Evolutionary conservation across 768 basidiomycete species (phyloP).

Genomic region (Leccinum imitatum): DNA sequence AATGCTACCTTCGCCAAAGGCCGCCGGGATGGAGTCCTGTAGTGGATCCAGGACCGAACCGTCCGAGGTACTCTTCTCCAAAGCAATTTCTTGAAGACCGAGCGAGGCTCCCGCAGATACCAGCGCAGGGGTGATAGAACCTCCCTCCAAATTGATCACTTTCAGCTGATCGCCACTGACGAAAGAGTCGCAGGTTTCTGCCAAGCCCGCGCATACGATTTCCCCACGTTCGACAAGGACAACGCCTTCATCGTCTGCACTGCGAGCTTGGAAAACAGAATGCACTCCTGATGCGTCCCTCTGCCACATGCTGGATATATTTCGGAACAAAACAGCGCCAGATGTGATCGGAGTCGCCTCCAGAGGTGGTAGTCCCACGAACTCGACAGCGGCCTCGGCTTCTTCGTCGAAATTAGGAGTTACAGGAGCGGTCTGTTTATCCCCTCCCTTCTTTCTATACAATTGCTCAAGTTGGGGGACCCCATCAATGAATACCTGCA

Average conservation of each 20-base stretch:
- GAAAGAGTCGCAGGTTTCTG: slow-evolving; percentile 12
- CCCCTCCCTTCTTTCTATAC: slow-evolving; percentile 41
- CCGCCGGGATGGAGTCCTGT: slow-evolving; percentile 29
- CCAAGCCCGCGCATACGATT: slow-evolving; percentile 46
- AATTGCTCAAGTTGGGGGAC: slow-evolving; percentile 57
- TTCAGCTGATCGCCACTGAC: slow-evolving; percentile 9
- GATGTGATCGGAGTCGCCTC: slow-evolving; percentile 35
- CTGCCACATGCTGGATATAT: slow-evolving; percentile 43
- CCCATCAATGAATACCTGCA: slow-evolving; percentile 83
- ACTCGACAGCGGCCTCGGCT: slow-evolving; percentile 52
- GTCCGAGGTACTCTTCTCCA: slow-evolving; percentile 67
- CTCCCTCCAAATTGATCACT: slow-evolving; percentile 57
- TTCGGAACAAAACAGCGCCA: slow-evolving; percentile 48
- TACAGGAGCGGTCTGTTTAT: slow-evolving; percentile 50
- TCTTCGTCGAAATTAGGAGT: slow-evolving; percentile 64
- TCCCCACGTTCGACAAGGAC: slow-evolving; percentile 56
- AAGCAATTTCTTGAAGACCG: slow-evolving; percentile 66
- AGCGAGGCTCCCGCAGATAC: slow-evolving; percentile 62
- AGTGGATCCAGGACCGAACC: slow-evolving; percentile 56
- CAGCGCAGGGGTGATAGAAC: slow-evolving; percentile 59
- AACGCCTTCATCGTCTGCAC: slow-evolving; percentile 18
- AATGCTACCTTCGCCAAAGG: slow-evolving; percentile 41
- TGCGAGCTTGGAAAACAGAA: slow-evolving; percentile 14
- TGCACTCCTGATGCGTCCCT: slow-evolving; percentile 24
- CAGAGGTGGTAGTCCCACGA: slow-evolving; percentile 71